Base-by-base conservation (phyloP, 345 rosid species). In the Cochlearia excelsa region DNA sequence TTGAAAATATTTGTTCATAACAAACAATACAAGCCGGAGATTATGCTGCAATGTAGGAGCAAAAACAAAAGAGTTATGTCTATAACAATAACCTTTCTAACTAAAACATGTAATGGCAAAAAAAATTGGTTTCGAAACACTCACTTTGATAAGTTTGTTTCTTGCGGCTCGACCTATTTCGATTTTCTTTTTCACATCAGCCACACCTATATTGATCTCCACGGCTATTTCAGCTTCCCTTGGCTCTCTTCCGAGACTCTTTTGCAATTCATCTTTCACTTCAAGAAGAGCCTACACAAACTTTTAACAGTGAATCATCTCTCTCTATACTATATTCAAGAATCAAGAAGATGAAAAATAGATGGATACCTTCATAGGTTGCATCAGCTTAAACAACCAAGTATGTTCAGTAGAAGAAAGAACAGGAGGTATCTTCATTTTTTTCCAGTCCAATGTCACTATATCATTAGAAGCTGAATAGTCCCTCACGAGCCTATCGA, bases 341-440 rank as follows among this genome's bases (percentile, higher is more conserved):
- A 45, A 28, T 39, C 6, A 46, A 10, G 42, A 46, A 38, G 7
- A 1, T 1, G 27, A 33, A 2, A 8, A 45, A 54, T 33, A 7
- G n/a, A 28, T 33, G 9, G 8, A 28, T 66, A 87, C 97, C 89
- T 93, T 89, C 95, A 83, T 82, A 27, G 95, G 97, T 66, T 89
- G 95, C 91, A 93, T 83, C 70, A 85, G 61, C 77, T 81, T 93
- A 79, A 93, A 93, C 83, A 93, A 65, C 97, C 97, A 89, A 49
- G 74, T 41, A 61, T 93, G 97, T 71, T 93, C 99, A 0, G 81
- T 39, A 1, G 86, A 81, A 34, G 87, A 70, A 45, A 93, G 84
- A 78, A 93, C 97, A 0, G 95, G 99, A 56, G 97, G 99, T 56
- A 93, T 89, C 82, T 82, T 86, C 99, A 81, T 86, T 51, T 81